Conservation (phyloP, 2,329 filamentous ascomycete species). For the Aspergillus sp. region DNA sequence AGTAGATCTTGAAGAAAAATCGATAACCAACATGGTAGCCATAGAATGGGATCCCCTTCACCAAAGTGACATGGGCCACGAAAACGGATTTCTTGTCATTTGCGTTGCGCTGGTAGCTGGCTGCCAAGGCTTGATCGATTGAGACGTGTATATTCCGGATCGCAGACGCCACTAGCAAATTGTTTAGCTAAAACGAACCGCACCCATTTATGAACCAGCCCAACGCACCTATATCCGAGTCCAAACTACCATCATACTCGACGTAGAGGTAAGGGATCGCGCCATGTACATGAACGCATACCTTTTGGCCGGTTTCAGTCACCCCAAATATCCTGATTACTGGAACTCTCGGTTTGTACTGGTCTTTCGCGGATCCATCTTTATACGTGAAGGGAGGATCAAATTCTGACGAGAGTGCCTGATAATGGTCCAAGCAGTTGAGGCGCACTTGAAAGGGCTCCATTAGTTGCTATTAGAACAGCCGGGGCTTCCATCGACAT, state of each 20-base stretch:
- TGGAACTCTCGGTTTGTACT: conserved; percentile 71
- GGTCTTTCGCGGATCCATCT: conserved; percentile 57
- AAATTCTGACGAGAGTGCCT: conserved; percentile 72
- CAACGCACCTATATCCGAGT: conserved; percentile 63
- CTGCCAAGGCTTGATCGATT: conserved; percentile 84
- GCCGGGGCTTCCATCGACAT: conserved; percentile 26
- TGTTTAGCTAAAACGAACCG: conserved; percentile 10
- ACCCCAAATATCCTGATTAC: conserved; percentile 89
- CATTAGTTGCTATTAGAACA: conserved; percentile 45
- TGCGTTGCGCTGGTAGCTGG: conserved; percentile 77
- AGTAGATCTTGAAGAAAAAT: conserved; percentile 90
- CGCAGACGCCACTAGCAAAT: conserved; percentile 65
- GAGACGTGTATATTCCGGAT: conserved; percentile 78
- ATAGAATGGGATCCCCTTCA: conserved; percentile 94
- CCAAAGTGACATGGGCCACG: conserved; percentile 85
- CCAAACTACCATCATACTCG: conserved; percentile 72
- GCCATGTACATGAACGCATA: conserved; percentile 93
- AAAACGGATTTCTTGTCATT: conserved; percentile 69
- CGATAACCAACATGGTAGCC: conserved; percentile 91
- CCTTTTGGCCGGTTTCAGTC: conserved; percentile 91
- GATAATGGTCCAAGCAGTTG: conserved; percentile 96
- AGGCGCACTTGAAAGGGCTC: conserved; percentile 84
- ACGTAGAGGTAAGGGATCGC: conserved; percentile 95
- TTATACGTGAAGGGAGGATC: conserved; percentile 75
- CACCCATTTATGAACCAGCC: not conserved